Base-by-base conservation (phyloP, 2,329 filamentous ascomycete genomes). In the Cadophora luteo-olivacea region DNA sequence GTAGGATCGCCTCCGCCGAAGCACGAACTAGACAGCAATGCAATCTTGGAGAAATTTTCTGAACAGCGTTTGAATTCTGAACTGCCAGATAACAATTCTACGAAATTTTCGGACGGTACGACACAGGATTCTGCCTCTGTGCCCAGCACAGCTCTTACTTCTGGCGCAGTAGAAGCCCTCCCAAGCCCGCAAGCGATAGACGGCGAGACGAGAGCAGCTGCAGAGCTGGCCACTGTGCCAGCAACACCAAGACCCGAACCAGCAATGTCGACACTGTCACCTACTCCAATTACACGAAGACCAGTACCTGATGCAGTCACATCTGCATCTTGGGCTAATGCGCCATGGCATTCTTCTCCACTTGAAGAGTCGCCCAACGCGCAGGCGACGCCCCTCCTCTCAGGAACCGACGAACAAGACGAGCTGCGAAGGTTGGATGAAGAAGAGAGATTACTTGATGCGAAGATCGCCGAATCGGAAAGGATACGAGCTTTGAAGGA, bases 401-500 rank as follows among this genome's bases (percentile, higher is more conserved):
- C 65, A 14, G 29, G 29, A 19, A 60, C 54, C 3, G 49, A 54
- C 12, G 48, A 62, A 7, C 49, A 61, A 25, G 65, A 66, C 11
- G 65, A 66, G 24, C 45, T 66, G 33, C 62, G 49, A 16, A 29
- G 32, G 38, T 14, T 66, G 25, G 57, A 66, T 19, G 65, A 61
- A 19, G 45, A 62, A 49, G 65, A 66, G 36, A 24, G 58, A 32
- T 36, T 48, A 48, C 38, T 66, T 22, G 65, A 66, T 61, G 45
- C 57, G 3, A 25, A 52, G n/a, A 66, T 66, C 24, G 48, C 57
- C 16, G 65, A 66, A 49, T 66, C 65, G 14, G 65, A 66, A 55
- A 33, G 65, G 22, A 66, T 66, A 41, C 45, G 57, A 32, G 65
- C 65, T 11, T 41, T 66, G 7, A 61, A 66, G 57, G 65, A 61